These are phyloP conservation scores for Ustilago crameri DNA, from an alignment of 1,284 basidiomycete species.

Conservation along the genomic window DNA sequence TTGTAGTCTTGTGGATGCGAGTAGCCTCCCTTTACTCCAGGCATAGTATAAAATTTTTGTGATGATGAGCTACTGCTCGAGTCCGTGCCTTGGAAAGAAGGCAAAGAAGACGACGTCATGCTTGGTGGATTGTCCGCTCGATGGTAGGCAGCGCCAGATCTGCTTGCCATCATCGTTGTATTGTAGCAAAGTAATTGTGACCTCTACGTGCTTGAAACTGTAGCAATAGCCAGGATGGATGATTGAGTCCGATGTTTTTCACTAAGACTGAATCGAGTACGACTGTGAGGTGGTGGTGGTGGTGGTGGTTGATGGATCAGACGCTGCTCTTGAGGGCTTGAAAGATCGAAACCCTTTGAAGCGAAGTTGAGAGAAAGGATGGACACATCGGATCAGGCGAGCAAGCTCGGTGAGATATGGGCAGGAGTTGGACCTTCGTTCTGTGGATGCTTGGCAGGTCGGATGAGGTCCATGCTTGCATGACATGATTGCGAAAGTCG, in stretches of 20 bases:
- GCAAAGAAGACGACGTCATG: conserved; percentile 31
- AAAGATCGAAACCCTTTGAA: too few species aligned
- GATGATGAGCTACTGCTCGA: conserved; percentile 40
- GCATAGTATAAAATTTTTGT: conserved; percentile 35
- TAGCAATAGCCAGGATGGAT: too few species aligned
- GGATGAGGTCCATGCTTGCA: background rate
- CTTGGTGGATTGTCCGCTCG: conserved; percentile 36
- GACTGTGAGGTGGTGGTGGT: conserved; percentile 1
- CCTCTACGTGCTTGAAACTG: background rate
- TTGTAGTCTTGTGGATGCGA: conserved; percentile 8
- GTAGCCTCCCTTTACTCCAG: conserved; percentile 6
- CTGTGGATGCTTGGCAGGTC: background rate
- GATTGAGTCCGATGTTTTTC: too few species aligned
- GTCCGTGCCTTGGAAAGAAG: conserved; percentile 30
- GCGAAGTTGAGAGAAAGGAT: background rate
- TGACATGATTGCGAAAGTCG: conserved; percentile 10
- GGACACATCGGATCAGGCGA: too few species aligned
- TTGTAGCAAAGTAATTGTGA: background rate
- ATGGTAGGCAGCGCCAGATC: conserved; percentile 39
- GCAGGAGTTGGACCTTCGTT: too few species aligned
- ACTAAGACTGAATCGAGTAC: too few species aligned
- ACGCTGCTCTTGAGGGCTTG: too few species aligned
- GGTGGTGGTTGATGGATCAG: too few species aligned
- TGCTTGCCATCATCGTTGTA: conserved; percentile 16
- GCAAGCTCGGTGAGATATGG: too few species aligned